Evolutionary conservation across 257 asterid genomes (phyloP), one percentile per base, ranked within the genome.

Genomic region (Cruciata laevipes): DNA sequence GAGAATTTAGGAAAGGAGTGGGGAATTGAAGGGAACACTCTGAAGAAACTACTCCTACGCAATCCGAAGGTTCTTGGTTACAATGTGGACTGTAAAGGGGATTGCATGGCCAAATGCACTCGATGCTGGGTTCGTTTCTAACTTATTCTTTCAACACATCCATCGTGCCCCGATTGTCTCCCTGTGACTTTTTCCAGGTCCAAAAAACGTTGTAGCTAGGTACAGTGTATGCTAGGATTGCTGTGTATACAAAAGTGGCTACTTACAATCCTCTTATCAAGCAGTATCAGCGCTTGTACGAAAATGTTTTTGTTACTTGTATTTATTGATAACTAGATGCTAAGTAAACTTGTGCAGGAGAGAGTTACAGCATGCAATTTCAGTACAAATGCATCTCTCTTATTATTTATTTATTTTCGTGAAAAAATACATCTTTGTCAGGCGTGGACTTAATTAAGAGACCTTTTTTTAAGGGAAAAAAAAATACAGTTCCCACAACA

Each of bases 71-170:
- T 80, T 6, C 61, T 93, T 78, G 99, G 99, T 33, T 93, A 86
- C 75, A 90, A 76, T 61, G 80, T 93, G 35, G 99, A 93, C 70
- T 93, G 99, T 75, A 88, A 88, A 73, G 97, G 99, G 52, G 99
- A 93, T 75, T 93, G 99, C 70, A 68, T 79, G 81, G 97, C 97
- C 7, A 85, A 82, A 63, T 93, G 99, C 84, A 86, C 99, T 14
- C 96, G 99, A 17, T 90, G 99, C 69, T 93, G 99, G 99, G 97
- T 73, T 40, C 81, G 97, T 14, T 90, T 93, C 83, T 93, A 83
- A 71, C 66, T 63, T 42, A 47, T 65, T 31, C 57, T 4, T 16
- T 42, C 23, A 35, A 4, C n/a, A 10, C 21, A 38, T 14, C 21
- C 56, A 23, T 40, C 56, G 6, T 38, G 7, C 38, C 25, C 13